Conservation (phyloP, 345 rosid genomes). For the Eucalyptus marginata region DNA sequence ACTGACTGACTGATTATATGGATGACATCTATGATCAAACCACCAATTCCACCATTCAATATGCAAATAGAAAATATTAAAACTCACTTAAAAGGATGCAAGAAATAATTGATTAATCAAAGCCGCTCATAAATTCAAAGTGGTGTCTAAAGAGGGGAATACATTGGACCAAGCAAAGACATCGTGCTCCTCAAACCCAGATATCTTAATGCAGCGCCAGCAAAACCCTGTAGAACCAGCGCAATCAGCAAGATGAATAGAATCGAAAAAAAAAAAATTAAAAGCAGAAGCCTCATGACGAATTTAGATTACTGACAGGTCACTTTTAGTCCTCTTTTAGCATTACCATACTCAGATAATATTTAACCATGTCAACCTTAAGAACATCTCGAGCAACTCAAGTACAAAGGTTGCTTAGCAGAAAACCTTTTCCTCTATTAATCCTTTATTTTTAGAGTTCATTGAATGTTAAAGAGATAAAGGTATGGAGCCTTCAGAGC, state of each 20-base stretch:
- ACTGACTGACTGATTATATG: background rate
- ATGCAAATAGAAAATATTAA: background rate
- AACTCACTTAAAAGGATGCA: background rate
- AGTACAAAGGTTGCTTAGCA: background rate
- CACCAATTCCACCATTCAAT: background rate
- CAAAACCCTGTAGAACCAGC: conserved; percentile 49
- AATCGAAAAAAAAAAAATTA: background rate
- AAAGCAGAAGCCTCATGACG: background rate
- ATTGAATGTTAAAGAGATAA: background rate
- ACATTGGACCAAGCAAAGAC: conserved; percentile 85
- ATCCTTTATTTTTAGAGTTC: background rate
- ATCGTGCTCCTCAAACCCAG: conserved; percentile 67
- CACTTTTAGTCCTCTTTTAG: background rate
- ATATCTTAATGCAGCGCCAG: conserved; percentile 85
- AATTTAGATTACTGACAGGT: background rate
- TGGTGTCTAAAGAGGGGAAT: background rate
- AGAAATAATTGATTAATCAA: background rate
- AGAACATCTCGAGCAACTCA: background rate
- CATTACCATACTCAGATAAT: background rate
- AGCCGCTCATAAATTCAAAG: background rate
- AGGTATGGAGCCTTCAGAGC: background rate
- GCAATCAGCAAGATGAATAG: background rate
- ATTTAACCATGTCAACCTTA: background rate
- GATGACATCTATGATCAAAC: background rate
- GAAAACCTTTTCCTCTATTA: background rate